A percentile compares a stretch with the other conserved stretches of the same genome.
Conservation (phyloP, 345 rosid genomes). For the Kandelia obovata region DNA sequence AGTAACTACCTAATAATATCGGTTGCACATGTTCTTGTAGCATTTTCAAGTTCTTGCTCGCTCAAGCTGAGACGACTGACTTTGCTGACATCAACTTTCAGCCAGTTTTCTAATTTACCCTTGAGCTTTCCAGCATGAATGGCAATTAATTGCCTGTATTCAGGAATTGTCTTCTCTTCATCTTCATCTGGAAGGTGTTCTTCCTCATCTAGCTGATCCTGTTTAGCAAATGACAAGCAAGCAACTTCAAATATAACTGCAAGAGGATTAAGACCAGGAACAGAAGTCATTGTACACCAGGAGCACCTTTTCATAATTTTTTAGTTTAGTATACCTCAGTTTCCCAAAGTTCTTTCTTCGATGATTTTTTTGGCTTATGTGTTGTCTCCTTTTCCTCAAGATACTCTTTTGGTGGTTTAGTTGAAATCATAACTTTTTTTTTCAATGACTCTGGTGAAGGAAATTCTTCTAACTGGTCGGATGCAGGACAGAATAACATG, state of each 20-base stretch:
- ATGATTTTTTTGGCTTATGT: constrained; percentile 7
- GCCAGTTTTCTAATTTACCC: constrained; percentile 19
- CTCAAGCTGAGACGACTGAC: constrained; percentile 29
- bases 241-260: background rate
- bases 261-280: background rate
- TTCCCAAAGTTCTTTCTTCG: constrained; percentile 14
- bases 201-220: constrained; percentile 20
- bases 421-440: constrained; percentile 63
- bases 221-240: constrained; percentile 15
- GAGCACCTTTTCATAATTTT: constrained; percentile 12
- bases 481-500: constrained; percentile 37
- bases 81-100: constrained; percentile 14
- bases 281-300: background rate
- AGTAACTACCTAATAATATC: constrained; percentile 17
- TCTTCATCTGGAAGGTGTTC: constrained; percentile 15
- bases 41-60: constrained; percentile 25
- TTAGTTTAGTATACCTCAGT: constrained; percentile 12
- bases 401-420: constrained; percentile 81
- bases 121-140: constrained; percentile 28
- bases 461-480: constrained; percentile 39
- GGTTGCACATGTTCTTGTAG: constrained; percentile 14
- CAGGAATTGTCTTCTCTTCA: constrained; percentile 22
- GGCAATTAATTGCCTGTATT: constrained; percentile 24
- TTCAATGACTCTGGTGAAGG: constrained; percentile 68
- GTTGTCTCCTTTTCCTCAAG: constrained; percentile 26